Evolutionary conservation across 2,329 filamentous ascomycete species (phyloP).

Genomic region (Stenocarpella maydis): DNA sequence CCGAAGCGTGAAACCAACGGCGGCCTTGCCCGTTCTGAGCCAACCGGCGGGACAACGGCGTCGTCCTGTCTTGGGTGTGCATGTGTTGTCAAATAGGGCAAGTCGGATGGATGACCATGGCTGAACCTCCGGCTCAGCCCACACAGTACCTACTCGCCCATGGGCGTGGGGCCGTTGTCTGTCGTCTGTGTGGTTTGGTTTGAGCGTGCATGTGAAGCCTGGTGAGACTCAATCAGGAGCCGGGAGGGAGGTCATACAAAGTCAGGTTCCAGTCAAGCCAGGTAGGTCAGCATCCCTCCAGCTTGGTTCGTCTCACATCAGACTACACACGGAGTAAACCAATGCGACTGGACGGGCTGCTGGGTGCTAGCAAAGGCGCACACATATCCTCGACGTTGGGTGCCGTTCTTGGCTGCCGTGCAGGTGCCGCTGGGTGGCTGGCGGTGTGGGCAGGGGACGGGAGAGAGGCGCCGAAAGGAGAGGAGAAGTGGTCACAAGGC

Average conservation of each 20-base stretch:
- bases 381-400: neutral
- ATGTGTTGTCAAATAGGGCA: neutral
- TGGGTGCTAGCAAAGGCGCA: neutral
- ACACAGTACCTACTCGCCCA: neutral
- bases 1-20: constrained; percentile 14
- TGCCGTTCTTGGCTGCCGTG: constrained; percentile 19
- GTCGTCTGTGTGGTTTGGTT: neutral
- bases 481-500: constrained; percentile 16
- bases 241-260: constrained; percentile 18
- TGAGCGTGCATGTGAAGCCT: constrained; percentile 13
- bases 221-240: constrained; percentile 18
- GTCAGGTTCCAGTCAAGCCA: neutral
- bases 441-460: constrained; percentile 17
- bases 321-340: neutral
- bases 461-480: neutral
- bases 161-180: neutral
- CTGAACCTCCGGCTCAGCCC: neutral
- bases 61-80: neutral
- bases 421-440: neutral
- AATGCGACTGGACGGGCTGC: too few species aligned
- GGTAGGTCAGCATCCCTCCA: neutral
- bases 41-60: constrained; percentile 11
- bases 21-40: neutral
- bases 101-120: neutral
- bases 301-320: constrained; percentile 14